phyloP scores from a whole-genome alignment of 2,329 filamentous ascomycete genomes.

The Xylogone sp. region DNA sequence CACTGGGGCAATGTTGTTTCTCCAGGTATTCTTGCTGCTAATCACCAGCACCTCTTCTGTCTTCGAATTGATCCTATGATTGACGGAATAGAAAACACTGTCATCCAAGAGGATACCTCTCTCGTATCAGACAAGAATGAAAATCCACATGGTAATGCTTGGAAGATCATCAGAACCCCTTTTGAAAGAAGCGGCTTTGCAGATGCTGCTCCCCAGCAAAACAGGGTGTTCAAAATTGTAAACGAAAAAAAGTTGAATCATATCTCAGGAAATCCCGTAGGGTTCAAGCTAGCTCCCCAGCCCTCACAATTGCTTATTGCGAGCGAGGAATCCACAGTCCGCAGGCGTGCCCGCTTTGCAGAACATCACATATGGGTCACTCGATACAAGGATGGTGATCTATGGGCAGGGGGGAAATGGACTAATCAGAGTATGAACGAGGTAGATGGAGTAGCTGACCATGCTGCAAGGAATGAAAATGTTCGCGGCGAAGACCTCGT shows the following conservation, averaged over 20 bases:
- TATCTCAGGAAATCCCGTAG: conserved; percentile 44
- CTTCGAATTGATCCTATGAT: conserved; percentile 55
- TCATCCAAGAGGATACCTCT: conserved; percentile 51
- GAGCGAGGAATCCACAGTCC: conserved; percentile 36
- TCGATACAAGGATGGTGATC: conserved; percentile 43
- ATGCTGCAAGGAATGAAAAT: conserved; percentile 43
- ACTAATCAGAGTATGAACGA: conserved; percentile 47
- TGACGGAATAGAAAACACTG: conserved; percentile 45
- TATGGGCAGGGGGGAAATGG: conserved; percentile 46
- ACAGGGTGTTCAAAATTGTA: conserved; percentile 51
- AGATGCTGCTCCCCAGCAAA: conserved; percentile 37
- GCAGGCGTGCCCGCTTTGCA: conserved; percentile 44
- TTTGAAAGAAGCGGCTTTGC: conserved; percentile 37
- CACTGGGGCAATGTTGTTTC: conserved; percentile 63
- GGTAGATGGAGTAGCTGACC: conserved; percentile 43
- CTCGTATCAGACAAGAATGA: conserved; percentile 46
- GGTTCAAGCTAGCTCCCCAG: conserved; percentile 48
- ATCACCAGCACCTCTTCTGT: conserved; percentile 73
- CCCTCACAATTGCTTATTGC: conserved; percentile 52
- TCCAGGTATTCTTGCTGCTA: conserved; percentile 60
- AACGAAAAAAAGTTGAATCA: conserved; percentile 44
- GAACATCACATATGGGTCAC: conserved; percentile 48
- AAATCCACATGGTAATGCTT: conserved; percentile 45
- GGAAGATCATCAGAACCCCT: conserved; percentile 39
- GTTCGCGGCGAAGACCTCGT: conserved; percentile 47